A percentile compares a stretch with the other conserved stretches of the same genome.
phyloP scores from a whole-genome alignment of 441 rosid species.

The Populus trichocarpa region DNA sequence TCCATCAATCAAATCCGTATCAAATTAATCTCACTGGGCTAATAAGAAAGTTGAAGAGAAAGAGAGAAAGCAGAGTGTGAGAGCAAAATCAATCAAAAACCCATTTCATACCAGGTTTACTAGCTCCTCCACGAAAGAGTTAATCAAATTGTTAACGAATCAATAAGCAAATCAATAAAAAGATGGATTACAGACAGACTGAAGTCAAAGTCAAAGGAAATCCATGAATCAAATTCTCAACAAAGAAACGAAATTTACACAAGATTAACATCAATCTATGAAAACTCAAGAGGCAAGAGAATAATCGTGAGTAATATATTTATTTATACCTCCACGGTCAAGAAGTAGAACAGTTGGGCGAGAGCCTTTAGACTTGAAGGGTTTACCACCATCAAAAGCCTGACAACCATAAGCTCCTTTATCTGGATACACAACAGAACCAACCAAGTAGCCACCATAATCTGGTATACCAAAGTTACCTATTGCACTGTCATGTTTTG shows the following conservation, averaged over 20 bases:
- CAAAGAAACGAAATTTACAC: neutral
- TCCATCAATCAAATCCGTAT: neutral
- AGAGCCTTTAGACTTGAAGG: constrained; percentile 53
- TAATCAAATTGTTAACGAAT: neutral
- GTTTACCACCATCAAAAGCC: constrained; percentile 51
- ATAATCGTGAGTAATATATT: neutral
- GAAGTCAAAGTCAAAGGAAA: neutral
- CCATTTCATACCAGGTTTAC: neutral
- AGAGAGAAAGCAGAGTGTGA: neutral
- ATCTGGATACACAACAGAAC: constrained; percentile 64
- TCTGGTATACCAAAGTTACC: constrained; percentile 88
- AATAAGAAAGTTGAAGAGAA: neutral
- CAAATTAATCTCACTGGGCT: neutral
- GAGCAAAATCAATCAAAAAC: neutral
- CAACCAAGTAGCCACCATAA: constrained; percentile 76
- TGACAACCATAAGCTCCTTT: constrained; percentile 56
- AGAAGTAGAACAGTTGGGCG: constrained; percentile 71
- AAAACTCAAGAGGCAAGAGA: neutral
- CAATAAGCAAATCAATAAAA: neutral
- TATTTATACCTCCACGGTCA: constrained; percentile 79
- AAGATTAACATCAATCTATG: neutral
- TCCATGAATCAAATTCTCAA: neutral
- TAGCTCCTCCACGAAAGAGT: neutral
- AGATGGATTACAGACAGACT: neutral
- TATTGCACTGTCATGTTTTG: constrained; percentile 69